phyloP scores from a whole-genome alignment of 768 basidiomycete species.

The Fomitopsis serialis region DNA sequence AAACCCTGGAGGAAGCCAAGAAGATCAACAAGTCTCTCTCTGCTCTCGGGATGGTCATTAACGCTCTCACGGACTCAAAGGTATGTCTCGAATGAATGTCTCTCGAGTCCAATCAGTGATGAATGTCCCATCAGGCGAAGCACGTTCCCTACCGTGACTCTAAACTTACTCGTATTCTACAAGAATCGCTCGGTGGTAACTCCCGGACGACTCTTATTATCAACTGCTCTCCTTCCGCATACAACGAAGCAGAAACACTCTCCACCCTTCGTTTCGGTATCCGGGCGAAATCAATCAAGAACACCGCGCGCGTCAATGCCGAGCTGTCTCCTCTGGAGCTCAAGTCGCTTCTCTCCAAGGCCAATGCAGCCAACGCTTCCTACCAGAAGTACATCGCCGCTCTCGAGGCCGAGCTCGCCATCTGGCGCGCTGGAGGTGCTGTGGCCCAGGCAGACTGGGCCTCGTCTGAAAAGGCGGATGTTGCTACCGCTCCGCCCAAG shows the following conservation, averaged over 20 bases:
- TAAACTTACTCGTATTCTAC: constrained; percentile 96
- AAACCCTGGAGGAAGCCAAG: constrained; percentile 98
- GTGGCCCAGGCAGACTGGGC: constrained; percentile 87
- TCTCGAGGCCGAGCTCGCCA: constrained; percentile 84
- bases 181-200: constrained; percentile 97
- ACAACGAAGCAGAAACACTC: constrained; percentile 95
- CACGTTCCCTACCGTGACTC: constrained; percentile 99
- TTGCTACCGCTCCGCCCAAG: constrained; percentile 39
- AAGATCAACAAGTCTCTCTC: constrained; percentile 99
- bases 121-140: constrained; percentile 55
- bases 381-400: constrained; percentile 84
- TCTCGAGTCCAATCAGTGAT: constrained; percentile 2
- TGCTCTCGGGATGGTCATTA: constrained; percentile 99
- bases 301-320: constrained; percentile 96
- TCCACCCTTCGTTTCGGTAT: constrained; percentile 99
- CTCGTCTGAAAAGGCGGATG: constrained; percentile 52
- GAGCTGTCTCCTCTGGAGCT: constrained; percentile 95
- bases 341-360: constrained; percentile 86
- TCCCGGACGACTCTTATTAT: constrained; percentile 97
- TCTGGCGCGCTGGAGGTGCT: constrained; percentile 83
- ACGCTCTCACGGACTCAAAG: constrained; percentile 94
- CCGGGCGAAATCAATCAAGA: constrained; percentile 99
- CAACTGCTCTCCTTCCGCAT: constrained; percentile 96
- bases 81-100: constrained; percentile 31
- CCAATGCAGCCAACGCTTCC: constrained; percentile 77